phyloP scores from a whole-genome alignment of 139 green algal genomes.

The Gonium pectorale region DNA sequence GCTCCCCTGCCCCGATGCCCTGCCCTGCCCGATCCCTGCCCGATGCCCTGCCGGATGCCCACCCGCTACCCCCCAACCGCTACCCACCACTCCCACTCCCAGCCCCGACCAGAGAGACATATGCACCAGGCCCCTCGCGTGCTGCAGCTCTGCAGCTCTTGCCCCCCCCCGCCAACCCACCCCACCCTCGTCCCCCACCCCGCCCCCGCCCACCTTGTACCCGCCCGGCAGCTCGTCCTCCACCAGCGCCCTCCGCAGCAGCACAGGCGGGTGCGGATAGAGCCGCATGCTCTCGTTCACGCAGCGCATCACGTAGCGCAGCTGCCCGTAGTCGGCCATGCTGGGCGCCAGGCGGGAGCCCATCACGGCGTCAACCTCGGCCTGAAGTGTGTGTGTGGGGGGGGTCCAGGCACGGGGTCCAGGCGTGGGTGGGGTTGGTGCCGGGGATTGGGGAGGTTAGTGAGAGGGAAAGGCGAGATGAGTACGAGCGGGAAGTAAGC shows the following conservation, averaged over 20 bases:
- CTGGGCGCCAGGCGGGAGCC: slow-evolving; percentile 61
- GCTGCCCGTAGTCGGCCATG: slow-evolving; percentile 78
- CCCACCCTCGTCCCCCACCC: background rate
- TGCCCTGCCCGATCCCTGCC: too few species aligned
- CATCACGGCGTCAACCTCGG: slow-evolving; percentile 93
- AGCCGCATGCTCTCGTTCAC: slow-evolving; percentile 98
- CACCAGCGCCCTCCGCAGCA: slow-evolving; percentile 85
- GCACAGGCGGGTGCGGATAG: slow-evolving; percentile 98
- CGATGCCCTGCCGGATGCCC: too few species aligned
- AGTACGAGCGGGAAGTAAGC: too few species aligned
- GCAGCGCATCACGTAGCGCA: slow-evolving; percentile 94
- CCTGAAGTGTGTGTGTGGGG: slow-evolving; percentile 56
- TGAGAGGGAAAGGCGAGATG: background rate
- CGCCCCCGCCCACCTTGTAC: slow-evolving; percentile 54
- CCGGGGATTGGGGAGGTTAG: background rate
- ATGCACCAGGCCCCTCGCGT: too few species aligned
- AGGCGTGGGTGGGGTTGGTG: too few species aligned
- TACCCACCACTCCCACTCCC: background rate
- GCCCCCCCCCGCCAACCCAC: background rate
- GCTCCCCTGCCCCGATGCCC: too few species aligned
- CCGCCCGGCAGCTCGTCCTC: slow-evolving; percentile 89
- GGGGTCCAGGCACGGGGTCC: background rate
- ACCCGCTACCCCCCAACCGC: too few species aligned
- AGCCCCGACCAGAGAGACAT: too few species aligned
- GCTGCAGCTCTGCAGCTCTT: too few species aligned